These are phyloP conservation scores for Yarrowia sp. DNA, from an alignment of 805 yeast genomes.

Conservation along the genomic window DNA sequence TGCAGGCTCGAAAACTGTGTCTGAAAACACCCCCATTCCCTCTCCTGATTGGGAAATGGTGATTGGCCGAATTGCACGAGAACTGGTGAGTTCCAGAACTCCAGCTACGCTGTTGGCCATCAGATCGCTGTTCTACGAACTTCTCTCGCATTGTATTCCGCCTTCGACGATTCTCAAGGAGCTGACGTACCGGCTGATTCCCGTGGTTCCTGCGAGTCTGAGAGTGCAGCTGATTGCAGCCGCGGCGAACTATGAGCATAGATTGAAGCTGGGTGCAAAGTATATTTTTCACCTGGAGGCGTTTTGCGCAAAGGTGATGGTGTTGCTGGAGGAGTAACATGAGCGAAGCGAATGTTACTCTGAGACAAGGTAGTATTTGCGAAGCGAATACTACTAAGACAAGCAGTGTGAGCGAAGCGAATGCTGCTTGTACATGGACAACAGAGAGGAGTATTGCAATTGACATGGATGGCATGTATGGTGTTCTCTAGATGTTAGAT, in stretches of 20 bases:
- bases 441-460: too few species aligned
- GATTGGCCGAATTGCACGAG: slow-evolving; percentile 66
- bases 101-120: slow-evolving; percentile 59
- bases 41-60: slow-evolving; percentile 92
- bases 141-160: slow-evolving; percentile 93
- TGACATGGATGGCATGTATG: too few species aligned
- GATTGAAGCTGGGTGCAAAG: slow-evolving; percentile 84
- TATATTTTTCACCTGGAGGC: slow-evolving; percentile 96
- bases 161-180: slow-evolving; percentile 78
- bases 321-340: slow-evolving; percentile 58
- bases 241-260: slow-evolving; percentile 78
- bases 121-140: slow-evolving; percentile 77
- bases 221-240: slow-evolving; percentile 56
- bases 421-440: too few species aligned
- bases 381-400: too few species aligned
- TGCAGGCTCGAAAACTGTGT: slow-evolving; percentile 47
- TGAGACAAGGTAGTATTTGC: too few species aligned
- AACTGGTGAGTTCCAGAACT: slow-evolving; percentile 65
- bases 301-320: slow-evolving; percentile 87
- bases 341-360: too few species aligned
- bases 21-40: slow-evolving; percentile 59
- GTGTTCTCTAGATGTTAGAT: too few species aligned
- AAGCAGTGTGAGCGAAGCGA: slow-evolving; percentile 13
- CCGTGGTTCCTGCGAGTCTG: slow-evolving; percentile 45
- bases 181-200: slow-evolving; percentile 52